Conservation (phyloP, 2,329 filamentous ascomycete genomes). For the Colletotrichum sidae region DNA sequence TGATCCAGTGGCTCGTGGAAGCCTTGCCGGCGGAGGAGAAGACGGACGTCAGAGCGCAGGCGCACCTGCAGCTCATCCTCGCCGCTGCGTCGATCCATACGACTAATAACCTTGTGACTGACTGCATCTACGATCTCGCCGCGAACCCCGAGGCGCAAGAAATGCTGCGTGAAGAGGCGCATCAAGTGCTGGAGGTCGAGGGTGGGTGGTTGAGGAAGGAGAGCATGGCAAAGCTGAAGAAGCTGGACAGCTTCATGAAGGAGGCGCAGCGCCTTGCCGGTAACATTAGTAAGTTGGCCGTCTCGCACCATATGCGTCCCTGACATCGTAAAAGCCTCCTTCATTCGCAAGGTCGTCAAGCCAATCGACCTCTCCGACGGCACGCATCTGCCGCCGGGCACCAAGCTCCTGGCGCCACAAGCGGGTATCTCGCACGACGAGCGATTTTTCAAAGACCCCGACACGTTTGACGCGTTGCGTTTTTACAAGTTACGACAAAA, state of each 20-base stretch:
- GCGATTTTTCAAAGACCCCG: conserved; percentile 53
- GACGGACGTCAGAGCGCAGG: conserved; percentile 51
- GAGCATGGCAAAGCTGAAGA: conserved; percentile 56
- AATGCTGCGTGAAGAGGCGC: conserved; percentile 61
- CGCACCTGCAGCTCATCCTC: conserved; percentile 57
- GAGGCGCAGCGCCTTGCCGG: conserved; percentile 55
- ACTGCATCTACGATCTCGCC: conserved; percentile 63
- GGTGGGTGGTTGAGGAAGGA: conserved; percentile 56
- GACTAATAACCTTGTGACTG: conserved; percentile 57
- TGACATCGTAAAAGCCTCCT: conserved; percentile 50
- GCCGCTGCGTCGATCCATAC: conserved; percentile 59
- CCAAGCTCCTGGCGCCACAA: conserved; percentile 54
- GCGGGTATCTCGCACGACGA: conserved; percentile 56
- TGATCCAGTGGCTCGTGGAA: conserved; percentile 59
- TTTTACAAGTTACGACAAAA: conserved; percentile 59
- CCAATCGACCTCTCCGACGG: conserved; percentile 59
- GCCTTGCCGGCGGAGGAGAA: conserved; percentile 53
- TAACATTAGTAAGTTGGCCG: conserved; percentile 53
- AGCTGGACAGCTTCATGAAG: conserved; percentile 62
- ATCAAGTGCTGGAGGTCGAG: conserved; percentile 53
- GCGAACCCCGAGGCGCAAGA: conserved; percentile 60
- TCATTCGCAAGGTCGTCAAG: conserved; percentile 59
- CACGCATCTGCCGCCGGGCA: conserved; percentile 55
- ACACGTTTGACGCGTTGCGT: conserved; percentile 60
- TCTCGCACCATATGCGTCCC: background rate